A percentile compares a stretch with the other conserved stretches of the same genome.
These are phyloP conservation scores for Fusarium sp. DNA, from an alignment of 2,329 filamentous ascomycete species.

Conservation along the genomic window DNA sequence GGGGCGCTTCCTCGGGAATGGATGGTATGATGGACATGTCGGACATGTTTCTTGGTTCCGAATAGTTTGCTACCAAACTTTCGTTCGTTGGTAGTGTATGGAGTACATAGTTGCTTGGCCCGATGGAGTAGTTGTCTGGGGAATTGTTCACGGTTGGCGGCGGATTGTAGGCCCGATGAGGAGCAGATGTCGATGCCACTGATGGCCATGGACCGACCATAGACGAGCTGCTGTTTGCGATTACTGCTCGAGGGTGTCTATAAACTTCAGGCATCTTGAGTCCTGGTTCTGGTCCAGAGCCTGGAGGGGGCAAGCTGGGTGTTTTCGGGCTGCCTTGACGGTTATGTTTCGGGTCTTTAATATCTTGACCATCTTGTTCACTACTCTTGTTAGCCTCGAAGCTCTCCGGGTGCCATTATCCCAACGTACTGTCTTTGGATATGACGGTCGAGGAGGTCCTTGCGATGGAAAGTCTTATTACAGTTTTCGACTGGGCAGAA, in stretches of 20 bases:
- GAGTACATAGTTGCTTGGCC: conserved; percentile 35
- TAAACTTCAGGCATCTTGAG: conserved; percentile 37
- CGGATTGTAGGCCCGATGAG: conserved; percentile 20
- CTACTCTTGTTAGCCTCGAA: conserved; percentile 30
- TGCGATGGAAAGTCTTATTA: conserved; percentile 65
- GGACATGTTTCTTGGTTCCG: conserved; percentile 37
- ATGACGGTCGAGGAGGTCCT: conserved; percentile 69
- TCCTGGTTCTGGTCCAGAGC: conserved; percentile 16
- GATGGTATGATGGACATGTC: conserved; percentile 38
- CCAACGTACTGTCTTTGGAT: conserved; percentile 50
- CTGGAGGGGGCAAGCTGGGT: conserved; percentile 19
- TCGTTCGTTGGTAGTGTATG: conserved; percentile 25
- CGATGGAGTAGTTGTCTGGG: conserved; percentile 34
- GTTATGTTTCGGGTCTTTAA: conserved; percentile 1
- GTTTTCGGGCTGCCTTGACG: conserved; percentile 29
- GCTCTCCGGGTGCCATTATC: neutral
- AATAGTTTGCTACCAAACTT: conserved; percentile 26
- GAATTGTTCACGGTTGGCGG: conserved; percentile 24
- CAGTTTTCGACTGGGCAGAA: conserved; percentile 63
- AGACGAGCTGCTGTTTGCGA: conserved; percentile 9
- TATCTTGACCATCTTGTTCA: conserved; percentile 30
- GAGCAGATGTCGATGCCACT: conserved; percentile 8
- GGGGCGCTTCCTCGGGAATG: conserved; percentile 32
- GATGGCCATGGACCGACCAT: conserved; percentile 39
- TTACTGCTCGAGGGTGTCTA: conserved; percentile 8